phyloP scores from a whole-genome alignment of 2,329 filamentous ascomycete genomes.

The Aquanectria penicillioides region DNA sequence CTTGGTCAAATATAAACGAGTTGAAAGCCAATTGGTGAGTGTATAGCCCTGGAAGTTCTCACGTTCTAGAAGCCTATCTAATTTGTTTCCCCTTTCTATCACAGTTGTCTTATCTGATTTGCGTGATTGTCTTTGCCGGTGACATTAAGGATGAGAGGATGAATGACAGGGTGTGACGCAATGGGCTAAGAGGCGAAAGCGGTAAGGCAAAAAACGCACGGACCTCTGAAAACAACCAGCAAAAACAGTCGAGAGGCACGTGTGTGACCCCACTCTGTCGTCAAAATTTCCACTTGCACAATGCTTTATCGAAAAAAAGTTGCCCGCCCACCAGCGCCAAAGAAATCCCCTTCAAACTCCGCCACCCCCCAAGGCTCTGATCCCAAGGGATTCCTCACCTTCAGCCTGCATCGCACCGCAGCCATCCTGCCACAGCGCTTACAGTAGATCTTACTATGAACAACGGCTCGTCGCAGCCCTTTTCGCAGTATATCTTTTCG shows the following conservation, averaged over 20 bases:
- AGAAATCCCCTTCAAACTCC: conserved; percentile 24
- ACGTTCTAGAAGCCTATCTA: too few relatives aligned
- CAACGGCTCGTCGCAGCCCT: conserved; percentile 23
- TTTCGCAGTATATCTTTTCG: conserved; percentile 35
- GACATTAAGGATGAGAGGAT: too few relatives aligned
- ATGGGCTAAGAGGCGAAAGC: conserved; percentile 4
- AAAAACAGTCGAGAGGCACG: conserved; percentile 38
- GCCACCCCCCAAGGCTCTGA: conserved; percentile 17
- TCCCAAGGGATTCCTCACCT: conserved; percentile 2
- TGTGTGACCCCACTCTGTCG: conserved; percentile 41
- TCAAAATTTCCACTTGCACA: conserved; percentile 38
- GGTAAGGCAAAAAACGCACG: conserved; percentile 22
- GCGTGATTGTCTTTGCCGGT: background rate
- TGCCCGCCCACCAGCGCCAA: conserved; percentile 31
- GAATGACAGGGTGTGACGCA: conserved; percentile 20
- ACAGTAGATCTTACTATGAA: conserved; percentile 42
- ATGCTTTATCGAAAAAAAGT: conserved; percentile 32
- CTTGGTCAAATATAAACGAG: too few relatives aligned
- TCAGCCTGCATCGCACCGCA: background rate
- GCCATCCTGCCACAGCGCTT: background rate
- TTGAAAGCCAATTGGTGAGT: too few relatives aligned
- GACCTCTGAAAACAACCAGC: conserved; percentile 23
- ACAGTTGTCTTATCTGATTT: background rate
- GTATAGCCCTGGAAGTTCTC: too few relatives aligned
- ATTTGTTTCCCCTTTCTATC: background rate